phyloP scores from a whole-genome alignment of 2,329 filamentous ascomycete genomes.

The Aspergillus fijiensis region DNA sequence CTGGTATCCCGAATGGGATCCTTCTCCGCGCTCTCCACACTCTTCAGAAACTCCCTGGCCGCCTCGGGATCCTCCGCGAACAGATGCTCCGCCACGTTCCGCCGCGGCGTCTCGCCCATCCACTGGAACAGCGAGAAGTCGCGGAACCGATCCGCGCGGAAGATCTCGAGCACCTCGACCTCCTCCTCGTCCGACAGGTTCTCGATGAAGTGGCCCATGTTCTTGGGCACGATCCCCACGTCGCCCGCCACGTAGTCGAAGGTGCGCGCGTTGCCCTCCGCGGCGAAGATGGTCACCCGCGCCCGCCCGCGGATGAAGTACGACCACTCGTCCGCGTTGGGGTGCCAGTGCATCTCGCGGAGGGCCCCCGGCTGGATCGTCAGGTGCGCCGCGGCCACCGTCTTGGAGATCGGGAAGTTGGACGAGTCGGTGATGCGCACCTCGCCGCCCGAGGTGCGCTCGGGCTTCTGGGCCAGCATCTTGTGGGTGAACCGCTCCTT shows the following conservation, averaged over 20 bases:
- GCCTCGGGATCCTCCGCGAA: conserved; percentile 7
- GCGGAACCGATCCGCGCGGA: conserved; percentile 7
- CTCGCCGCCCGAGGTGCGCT: background rate
- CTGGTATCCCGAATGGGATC: conserved; percentile 1
- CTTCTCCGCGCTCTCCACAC: conserved; percentile 3
- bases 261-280: conserved; percentile 5
- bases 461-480: conserved; percentile 5
- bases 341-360: conserved; percentile 15
- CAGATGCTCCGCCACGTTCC: conserved; percentile 9
- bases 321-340: conserved; percentile 11
- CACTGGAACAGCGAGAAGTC: conserved; percentile 9
- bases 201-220: conserved; percentile 11
- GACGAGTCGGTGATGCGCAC: conserved; percentile 9
- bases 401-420: conserved; percentile 12
- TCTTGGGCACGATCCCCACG: conserved; percentile 8
- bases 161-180: conserved; percentile 9
- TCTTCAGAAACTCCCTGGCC: conserved; percentile 3
- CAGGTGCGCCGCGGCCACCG: conserved; percentile 6
- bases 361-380: conserved; percentile 7
- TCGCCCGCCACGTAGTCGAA: conserved; percentile 9
- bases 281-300: conserved; percentile 8
- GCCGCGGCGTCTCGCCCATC: conserved; percentile 8
- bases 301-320: conserved; percentile 10
- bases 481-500: conserved; percentile 9
- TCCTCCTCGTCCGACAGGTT: conserved; percentile 8